phyloP scores from a whole-genome alignment of 495 filamentous ascomycete genomes.

The Hyaloscypha finlandica region DNA sequence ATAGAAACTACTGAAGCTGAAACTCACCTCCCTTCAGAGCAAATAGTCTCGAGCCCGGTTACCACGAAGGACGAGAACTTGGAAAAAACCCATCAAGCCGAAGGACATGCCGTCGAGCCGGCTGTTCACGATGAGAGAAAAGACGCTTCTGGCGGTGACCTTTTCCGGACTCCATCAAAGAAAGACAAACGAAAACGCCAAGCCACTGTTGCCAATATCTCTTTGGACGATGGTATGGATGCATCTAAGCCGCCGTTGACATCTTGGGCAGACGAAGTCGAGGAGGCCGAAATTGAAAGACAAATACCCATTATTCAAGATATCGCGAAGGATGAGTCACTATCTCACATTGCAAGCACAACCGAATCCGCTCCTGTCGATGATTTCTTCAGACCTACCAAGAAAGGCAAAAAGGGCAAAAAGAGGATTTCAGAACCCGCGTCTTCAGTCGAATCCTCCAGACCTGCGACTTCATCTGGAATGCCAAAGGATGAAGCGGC shows the following conservation, averaged over 20 bases:
- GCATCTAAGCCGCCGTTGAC: slow-evolving; percentile 18
- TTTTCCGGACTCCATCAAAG: slow-evolving; percentile 30
- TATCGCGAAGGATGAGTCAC: slow-evolving; percentile 30
- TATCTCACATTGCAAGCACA: slow-evolving; percentile 32
- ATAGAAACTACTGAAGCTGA: slow-evolving; percentile 1
- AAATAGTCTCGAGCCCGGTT: slow-evolving; percentile 24
- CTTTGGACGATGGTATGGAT: neutral
- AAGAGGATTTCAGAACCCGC: slow-evolving; percentile 21
- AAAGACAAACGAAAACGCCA: slow-evolving; percentile 37
- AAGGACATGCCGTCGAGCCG: neutral
- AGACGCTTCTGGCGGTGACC: slow-evolving; percentile 24
- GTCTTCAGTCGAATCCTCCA: slow-evolving; percentile 6
- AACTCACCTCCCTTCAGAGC: slow-evolving; percentile 6
- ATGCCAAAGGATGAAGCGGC: slow-evolving; percentile 8
- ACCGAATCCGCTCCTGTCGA: slow-evolving; percentile 21
- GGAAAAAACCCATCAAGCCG: neutral
- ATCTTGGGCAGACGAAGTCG: slow-evolving; percentile 33
- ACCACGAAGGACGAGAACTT: slow-evolving; percentile 3
- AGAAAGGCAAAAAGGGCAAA: slow-evolving; percentile 34
- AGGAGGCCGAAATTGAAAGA: slow-evolving; percentile 30
- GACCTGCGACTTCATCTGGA: neutral
- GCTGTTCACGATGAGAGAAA: slow-evolving; percentile 14
- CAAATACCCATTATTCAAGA: slow-evolving; percentile 30
- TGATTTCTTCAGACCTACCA: slow-evolving; percentile 31
- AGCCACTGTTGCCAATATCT: slow-evolving; percentile 21